Base-by-base conservation (phyloP, 306 rosid species). In the Vigna radiata region DNA sequence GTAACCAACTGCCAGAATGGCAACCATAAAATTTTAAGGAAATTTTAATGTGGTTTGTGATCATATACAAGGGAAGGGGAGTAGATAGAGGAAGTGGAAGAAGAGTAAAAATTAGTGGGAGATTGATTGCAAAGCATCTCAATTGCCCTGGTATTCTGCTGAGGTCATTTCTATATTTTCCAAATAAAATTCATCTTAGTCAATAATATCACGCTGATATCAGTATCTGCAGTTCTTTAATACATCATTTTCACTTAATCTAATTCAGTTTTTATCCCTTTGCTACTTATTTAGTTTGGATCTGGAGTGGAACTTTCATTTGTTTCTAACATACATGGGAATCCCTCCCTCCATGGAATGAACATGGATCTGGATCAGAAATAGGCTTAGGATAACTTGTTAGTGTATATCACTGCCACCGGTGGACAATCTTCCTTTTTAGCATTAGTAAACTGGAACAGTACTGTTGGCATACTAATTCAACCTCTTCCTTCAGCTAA, bases 381-480 rank as follows among this genome's bases (percentile, higher is more conserved):
- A 29, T 29, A 29, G 33, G 33, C 33, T 29, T 29, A 29, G 33
- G 33, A 29, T 29, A 29, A 56, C 25, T 55, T 56, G n/a, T 37
- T 41, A 19, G 53, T 54, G 65, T 37, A 54, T 29, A 31, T 31
- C 18, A 21, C 12, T 8, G 41, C 4, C 29, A 37, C 46, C 17
- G 47, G 4, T n/a, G 17, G 33, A 50, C 61, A 9, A 23, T 10
- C 23, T 23, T 27, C 29, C 9, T 47, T 23, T 56, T 23, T 59
- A 23, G 62, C 18, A 18, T 10, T 48, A 10, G 49, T 70, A 36
- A 16, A 79, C 13, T n/a, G 17, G 66, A 70, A 27, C 66, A n/a
- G 10, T 50, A 33, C 12, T 48, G 64, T 36, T 37, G 60, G 47
- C 82, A 12, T 33, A 49, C 54, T 21, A 75, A 61, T 19, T 61